Conservation (phyloP, 495 filamentous ascomycete genomes). For the Bathelium albidoporum region DNA sequence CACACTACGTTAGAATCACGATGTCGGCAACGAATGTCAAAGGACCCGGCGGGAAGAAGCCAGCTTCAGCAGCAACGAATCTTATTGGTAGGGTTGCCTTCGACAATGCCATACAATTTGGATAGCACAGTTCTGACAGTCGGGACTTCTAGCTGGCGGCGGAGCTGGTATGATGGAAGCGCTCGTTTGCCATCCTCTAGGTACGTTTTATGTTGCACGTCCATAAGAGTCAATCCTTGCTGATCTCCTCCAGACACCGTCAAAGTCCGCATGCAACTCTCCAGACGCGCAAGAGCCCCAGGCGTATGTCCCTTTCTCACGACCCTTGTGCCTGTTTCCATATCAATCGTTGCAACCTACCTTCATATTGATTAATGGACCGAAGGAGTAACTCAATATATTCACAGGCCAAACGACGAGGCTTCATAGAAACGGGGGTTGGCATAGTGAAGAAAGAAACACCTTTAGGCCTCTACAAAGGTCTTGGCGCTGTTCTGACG, state of each 20-base stretch:
- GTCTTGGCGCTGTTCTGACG: conserved; percentile 86
- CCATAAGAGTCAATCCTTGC: conserved; percentile 5
- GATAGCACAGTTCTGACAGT: conserved; percentile 5
- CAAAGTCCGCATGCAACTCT: conserved; percentile 99
- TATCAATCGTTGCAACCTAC: neutral
- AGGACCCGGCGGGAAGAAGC: conserved; percentile 62
- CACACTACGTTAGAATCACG: neutral
- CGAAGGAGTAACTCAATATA: conserved; percentile 6
- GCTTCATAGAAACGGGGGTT: conserved; percentile 75
- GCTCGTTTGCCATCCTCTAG: conserved; percentile 88
- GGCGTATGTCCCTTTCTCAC: conserved; percentile 47
- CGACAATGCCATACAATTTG: neutral
- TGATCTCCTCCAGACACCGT: conserved; percentile 57
- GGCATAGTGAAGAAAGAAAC: conserved; percentile 88
- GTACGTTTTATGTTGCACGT: conserved; percentile 38
- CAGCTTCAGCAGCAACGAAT: conserved; percentile 79
- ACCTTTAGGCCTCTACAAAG: conserved; percentile 89
- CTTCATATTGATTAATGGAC: conserved; percentile 6
- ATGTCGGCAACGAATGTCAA: conserved; percentile 57
- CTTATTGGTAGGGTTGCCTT: conserved; percentile 61
- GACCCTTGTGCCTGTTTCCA: neutral
- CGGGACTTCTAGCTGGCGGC: conserved; percentile 64
- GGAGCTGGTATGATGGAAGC: conserved; percentile 99
- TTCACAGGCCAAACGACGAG: conserved; percentile 57
- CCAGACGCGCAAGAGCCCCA: conserved; percentile 67